phyloP scores from a whole-genome alignment of 2,329 filamentous ascomycete genomes.

The Stenocarpella maydis region DNA sequence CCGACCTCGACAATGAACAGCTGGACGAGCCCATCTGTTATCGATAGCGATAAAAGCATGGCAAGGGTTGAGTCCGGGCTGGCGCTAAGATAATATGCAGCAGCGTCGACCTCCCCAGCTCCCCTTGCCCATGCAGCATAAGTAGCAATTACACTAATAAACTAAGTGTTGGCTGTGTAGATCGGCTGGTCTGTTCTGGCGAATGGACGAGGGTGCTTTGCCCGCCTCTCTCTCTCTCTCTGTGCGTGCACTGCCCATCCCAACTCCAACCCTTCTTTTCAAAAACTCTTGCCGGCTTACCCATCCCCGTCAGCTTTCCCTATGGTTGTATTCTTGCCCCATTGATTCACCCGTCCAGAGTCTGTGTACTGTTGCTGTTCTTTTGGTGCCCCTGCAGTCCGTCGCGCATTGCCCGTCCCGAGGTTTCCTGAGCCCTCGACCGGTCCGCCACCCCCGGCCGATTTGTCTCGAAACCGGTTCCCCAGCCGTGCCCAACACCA shows the following conservation, averaged over 20 bases:
- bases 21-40: slow-evolving; percentile 15
- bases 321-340: neutral
- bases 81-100: neutral
- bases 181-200: neutral
- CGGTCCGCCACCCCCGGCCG: neutral
- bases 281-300: slow-evolving; percentile 5
- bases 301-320: slow-evolving; percentile 4
- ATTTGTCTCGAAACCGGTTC: neutral
- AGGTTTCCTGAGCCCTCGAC: neutral
- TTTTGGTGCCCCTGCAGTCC: neutral
- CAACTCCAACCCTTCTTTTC: slow-evolving; percentile 8
- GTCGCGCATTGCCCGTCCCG: neutral
- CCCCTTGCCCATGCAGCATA: neutral
- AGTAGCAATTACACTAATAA: neutral
- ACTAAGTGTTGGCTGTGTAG: neutral
- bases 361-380: neutral
- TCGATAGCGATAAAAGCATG: neutral
- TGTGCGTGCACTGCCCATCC: slow-evolving; percentile 17
- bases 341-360: neutral
- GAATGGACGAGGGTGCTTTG: neutral
- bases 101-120: too few species aligned
- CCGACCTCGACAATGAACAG: slow-evolving; percentile 16
- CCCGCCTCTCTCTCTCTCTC: too few species aligned
- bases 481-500: slow-evolving; percentile 3
- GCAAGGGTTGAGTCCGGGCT: neutral